Evolutionary conservation across 1,139 yeast species (phyloP).

Genomic region (Kodamaea sp.): DNA sequence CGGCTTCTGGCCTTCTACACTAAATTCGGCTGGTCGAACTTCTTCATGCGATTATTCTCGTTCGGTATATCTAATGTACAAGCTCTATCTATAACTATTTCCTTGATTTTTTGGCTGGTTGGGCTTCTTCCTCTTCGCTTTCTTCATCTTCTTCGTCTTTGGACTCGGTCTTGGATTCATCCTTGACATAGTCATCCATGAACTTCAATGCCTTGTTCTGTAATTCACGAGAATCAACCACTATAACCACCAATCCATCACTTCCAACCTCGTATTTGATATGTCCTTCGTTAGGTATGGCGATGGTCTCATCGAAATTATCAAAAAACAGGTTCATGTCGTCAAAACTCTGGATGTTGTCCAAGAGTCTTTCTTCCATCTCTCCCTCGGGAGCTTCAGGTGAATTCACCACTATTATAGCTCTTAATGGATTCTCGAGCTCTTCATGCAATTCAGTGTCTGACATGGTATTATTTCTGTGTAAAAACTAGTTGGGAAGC

Average conservation of each 20-base stretch:
- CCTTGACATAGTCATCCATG: conserved; percentile 33
- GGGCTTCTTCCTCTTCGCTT: conserved; percentile 6
- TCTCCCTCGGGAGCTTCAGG: conserved; percentile 46
- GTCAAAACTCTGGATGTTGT: conserved; percentile 46
- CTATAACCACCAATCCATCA: conserved; percentile 66
- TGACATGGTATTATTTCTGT: conserved; percentile 11
- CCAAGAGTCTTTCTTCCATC: conserved; percentile 53
- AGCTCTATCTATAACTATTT: conserved; percentile 5
- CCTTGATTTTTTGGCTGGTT: conserved; percentile 5
- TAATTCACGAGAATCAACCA: conserved; percentile 43
- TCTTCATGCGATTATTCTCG: too few species aligned
- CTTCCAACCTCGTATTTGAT: conserved; percentile 72
- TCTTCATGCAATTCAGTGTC: conserved; percentile 30
- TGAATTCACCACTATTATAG: conserved; percentile 41
- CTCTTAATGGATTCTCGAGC: conserved; percentile 46
- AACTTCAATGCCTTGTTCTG: conserved; percentile 35
- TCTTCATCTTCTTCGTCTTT: conserved; percentile 13
- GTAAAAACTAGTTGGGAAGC: too few species aligned
- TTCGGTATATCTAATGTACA: conserved; percentile 3
- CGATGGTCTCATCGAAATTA: conserved; percentile 57
- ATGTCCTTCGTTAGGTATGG: conserved; percentile 66
- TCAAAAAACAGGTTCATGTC: conserved; percentile 63
- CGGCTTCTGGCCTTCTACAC: too few species aligned
- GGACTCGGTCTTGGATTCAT: conserved; percentile 8
- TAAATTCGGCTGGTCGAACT: too few species aligned